These are phyloP conservation scores for Brassica cretica DNA, from an alignment of 345 rosid species.

Conservation along the genomic window DNA sequence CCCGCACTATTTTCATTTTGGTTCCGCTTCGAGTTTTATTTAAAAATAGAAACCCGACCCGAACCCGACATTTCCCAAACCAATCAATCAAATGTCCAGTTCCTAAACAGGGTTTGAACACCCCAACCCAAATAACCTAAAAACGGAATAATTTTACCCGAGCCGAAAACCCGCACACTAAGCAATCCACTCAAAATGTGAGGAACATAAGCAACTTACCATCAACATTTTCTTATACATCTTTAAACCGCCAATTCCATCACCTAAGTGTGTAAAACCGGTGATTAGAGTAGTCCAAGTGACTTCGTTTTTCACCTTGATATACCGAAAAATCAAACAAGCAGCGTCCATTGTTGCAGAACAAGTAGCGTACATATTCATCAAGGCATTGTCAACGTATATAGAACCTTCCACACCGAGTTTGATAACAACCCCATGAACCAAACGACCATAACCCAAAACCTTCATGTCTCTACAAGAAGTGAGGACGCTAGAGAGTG, in stretches of 20 bases:
- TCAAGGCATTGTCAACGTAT: slow-evolving; percentile 67
- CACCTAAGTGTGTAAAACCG: slow-evolving; percentile 77
- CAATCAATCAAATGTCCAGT: too few species aligned
- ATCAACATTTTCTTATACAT: slow-evolving; percentile 65
- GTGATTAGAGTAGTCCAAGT: slow-evolving; percentile 85
- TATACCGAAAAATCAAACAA: slow-evolving; percentile 52
- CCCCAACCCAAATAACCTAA: neutral
- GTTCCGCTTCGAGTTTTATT: too few species aligned
- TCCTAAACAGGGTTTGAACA: neutral
- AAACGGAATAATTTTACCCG: neutral
- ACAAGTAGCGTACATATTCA: slow-evolving; percentile 77
- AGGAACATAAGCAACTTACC: slow-evolving; percentile 42
- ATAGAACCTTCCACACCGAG: slow-evolving; percentile 58
- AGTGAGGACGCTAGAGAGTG: slow-evolving; percentile 68
- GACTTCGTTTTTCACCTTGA: slow-evolving; percentile 58
- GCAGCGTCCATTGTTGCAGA: slow-evolving; percentile 61
- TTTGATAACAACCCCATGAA: slow-evolving; percentile 69
- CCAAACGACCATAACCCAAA: slow-evolving; percentile 53
- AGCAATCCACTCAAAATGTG: neutral
- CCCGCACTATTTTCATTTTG: neutral
- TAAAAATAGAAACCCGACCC: neutral
- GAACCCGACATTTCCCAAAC: too few species aligned
- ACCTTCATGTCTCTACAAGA: slow-evolving; percentile 67
- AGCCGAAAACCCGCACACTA: neutral
- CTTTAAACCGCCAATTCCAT: slow-evolving; percentile 60